phyloP scores from a whole-genome alignment of 805 yeast genomes.

The Saccharomycopsis fodiens region DNA sequence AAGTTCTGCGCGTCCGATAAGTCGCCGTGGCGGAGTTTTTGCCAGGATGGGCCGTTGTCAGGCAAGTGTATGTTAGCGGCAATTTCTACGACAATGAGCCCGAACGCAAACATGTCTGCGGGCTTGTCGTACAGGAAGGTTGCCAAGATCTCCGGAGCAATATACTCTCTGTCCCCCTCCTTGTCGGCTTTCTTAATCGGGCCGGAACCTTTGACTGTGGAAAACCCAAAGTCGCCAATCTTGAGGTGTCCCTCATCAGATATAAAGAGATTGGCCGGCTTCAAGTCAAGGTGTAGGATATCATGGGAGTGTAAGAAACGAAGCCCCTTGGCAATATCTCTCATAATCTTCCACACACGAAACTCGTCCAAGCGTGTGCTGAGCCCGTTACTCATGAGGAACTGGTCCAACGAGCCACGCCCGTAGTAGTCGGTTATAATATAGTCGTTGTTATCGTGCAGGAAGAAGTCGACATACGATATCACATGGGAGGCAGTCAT shows the following conservation, averaged over 20 bases:
- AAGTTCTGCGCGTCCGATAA: slow-evolving; percentile 88
- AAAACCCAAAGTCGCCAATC: slow-evolving; percentile 96
- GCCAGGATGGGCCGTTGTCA: slow-evolving; percentile 96
- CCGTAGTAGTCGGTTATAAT: slow-evolving; percentile 95
- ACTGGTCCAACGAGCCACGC: slow-evolving; percentile 81
- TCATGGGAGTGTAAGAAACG: slow-evolving; percentile 67
- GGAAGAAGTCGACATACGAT: slow-evolving; percentile 82
- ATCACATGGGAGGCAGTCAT: slow-evolving; percentile 66
- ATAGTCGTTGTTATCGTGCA: slow-evolving; percentile 62
- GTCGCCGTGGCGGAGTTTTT: slow-evolving; percentile 90
- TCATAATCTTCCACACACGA: slow-evolving; percentile 93
- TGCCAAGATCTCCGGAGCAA: slow-evolving; percentile 92
- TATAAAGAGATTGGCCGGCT: slow-evolving; percentile 91
- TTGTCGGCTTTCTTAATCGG: slow-evolving; percentile 51
- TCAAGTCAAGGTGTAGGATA: slow-evolving; percentile 81
- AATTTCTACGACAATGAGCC: slow-evolving; percentile 85
- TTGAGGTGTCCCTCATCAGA: slow-evolving; percentile 92
- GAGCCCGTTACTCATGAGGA: slow-evolving; percentile 69
- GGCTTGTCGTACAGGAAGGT: slow-evolving; percentile 79
- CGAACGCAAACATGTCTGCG: slow-evolving; percentile 91
- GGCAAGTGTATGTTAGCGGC: slow-evolving; percentile 95
- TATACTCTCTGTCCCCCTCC: slow-evolving; percentile 96
- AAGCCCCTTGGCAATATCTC: slow-evolving; percentile 75
- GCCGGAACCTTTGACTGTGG: slow-evolving; percentile 34
- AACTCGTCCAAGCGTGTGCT: slow-evolving; percentile 84